Conservation (phyloP, 2,329 filamentous ascomycete genomes). For the Alternaria panax region DNA sequence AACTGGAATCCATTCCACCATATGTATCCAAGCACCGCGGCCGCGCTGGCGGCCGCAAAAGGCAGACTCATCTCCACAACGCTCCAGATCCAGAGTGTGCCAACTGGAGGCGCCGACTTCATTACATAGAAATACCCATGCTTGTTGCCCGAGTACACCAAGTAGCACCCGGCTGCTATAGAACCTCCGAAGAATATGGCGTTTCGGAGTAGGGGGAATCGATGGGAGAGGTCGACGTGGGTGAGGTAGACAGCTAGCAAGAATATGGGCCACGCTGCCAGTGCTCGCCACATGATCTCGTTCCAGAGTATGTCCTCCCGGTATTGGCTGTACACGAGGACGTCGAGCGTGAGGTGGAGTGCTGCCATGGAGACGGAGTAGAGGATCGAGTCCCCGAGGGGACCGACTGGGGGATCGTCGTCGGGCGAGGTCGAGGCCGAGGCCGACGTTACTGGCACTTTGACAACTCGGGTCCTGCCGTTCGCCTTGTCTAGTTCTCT, state of each 20-base stretch:
- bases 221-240: constrained; percentile 50
- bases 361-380: constrained; percentile 68
- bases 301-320: constrained; percentile 70
- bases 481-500: constrained; percentile 53
- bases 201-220: constrained; percentile 56
- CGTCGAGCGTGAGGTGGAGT: constrained; percentile 79
- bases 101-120: constrained; percentile 89
- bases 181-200: constrained; percentile 69
- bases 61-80: constrained; percentile 82
- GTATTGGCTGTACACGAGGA: constrained; percentile 81
- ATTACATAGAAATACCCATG: constrained; percentile 86
- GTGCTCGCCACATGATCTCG: constrained; percentile 61
- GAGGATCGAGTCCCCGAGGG: constrained; percentile 57
- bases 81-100: constrained; percentile 91
- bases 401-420: constrained; percentile 53
- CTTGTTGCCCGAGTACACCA: constrained; percentile 82
- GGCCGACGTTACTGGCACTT: constrained; percentile 39
- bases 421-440: not conserved
- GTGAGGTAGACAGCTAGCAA: constrained; percentile 55
- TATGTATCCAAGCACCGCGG: constrained; percentile 60
- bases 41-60: constrained; percentile 66
- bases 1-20: constrained; percentile 64
- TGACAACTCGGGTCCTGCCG: constrained; percentile 52
- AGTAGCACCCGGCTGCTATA: constrained; percentile 72
- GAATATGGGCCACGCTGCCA: constrained; percentile 55